Percentiles rank a stretch among this genome's conserved stretches.
Evolutionary conservation across 768 basidiomycete genomes (phyloP).

Genomic region (Termitomyces sp.): DNA sequence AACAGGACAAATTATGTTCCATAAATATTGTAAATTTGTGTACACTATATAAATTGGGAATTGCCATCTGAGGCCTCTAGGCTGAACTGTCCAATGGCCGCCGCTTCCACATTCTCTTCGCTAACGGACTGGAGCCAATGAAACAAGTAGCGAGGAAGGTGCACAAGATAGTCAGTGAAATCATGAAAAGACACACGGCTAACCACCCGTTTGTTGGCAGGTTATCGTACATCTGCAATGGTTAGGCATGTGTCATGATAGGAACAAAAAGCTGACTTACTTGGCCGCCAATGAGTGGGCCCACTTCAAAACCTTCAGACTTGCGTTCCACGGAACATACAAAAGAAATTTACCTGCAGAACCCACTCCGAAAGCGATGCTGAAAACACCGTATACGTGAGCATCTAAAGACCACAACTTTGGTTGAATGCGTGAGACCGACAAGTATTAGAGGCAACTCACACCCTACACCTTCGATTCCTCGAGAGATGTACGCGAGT

Average conservation of each 20-base stretch:
- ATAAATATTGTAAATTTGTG: neutral
- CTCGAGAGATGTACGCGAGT: slow-evolving; percentile 56
- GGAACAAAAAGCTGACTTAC: slow-evolving; percentile 24
- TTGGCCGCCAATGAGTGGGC: slow-evolving; percentile 70
- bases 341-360: slow-evolving; percentile 45
- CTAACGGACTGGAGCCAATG: slow-evolving; percentile 45
- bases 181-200: slow-evolving; percentile 49
- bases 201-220: slow-evolving; percentile 53
- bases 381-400: slow-evolving; percentile 74
- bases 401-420: slow-evolving; percentile 44
- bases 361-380: slow-evolving; percentile 67
- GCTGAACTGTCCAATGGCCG: too few species aligned
- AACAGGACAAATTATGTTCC: neutral
- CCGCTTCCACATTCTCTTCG: slow-evolving; percentile 12
- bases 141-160: slow-evolving; percentile 40
- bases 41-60: neutral
- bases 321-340: neutral
- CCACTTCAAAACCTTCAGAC: slow-evolving; percentile 42
- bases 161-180: slow-evolving; percentile 39
- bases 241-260: neutral
- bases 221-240: slow-evolving; percentile 56
- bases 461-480: slow-evolving; percentile 71
- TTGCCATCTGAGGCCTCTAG: too few species aligned
- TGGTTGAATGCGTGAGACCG: neutral
- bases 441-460: slow-evolving; percentile 23